Evolutionary conservation across 2,329 filamentous ascomycete genomes (phyloP), one percentile per base, ranked within the genome.

Genomic region (Dichotomopilus funicola): DNA sequence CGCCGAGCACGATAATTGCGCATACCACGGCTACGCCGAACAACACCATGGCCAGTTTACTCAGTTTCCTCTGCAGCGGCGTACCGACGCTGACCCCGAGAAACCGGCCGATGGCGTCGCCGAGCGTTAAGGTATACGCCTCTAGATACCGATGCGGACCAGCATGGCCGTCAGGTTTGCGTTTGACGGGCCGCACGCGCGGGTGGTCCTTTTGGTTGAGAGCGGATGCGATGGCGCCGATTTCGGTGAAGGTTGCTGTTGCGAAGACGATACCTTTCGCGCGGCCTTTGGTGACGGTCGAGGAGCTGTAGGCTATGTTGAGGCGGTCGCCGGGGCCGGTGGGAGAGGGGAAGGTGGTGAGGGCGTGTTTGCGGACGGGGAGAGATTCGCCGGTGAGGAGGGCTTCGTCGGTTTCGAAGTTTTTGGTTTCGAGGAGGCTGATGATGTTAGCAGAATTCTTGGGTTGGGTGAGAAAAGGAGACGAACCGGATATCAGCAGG

Each of bases 401-500:
- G 11, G 86, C 85, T 70, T 89, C 86, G 61, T 95, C 88, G 61
- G 86, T 87, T 54, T 86, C 86, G 56, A 89, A 74, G 68, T 91
- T 91, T 72, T 90, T 83, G 51, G 79, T 81, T 61, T 86, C 79
- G 58, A 86, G 69, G 33, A 85, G 71, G 59, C 85, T 63, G 11
- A 44, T 2, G 2, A 42, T 10, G 8, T 45, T n/a, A n/a, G n/a
- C n/a, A n/a, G n/a, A n/a, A n/a, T n/a, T n/a, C n/a, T n/a, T n/a
- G n/a, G n/a, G 37, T 38, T 9, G 12, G 12, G 12, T 1, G 12
- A 38, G 12, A 42, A 3, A 42, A 9, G 10, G 10, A 8, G 37
- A 83, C 76, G 36, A 76, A 69, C 19, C 76, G 81, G 38, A 90
- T 69, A 65, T 91, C 87, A 36, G 87, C 87, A 5, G 87, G 87